These are phyloP conservation scores for Striga hermonthica DNA, from an alignment of 305 asterid genomes.

Conservation along the genomic window DNA sequence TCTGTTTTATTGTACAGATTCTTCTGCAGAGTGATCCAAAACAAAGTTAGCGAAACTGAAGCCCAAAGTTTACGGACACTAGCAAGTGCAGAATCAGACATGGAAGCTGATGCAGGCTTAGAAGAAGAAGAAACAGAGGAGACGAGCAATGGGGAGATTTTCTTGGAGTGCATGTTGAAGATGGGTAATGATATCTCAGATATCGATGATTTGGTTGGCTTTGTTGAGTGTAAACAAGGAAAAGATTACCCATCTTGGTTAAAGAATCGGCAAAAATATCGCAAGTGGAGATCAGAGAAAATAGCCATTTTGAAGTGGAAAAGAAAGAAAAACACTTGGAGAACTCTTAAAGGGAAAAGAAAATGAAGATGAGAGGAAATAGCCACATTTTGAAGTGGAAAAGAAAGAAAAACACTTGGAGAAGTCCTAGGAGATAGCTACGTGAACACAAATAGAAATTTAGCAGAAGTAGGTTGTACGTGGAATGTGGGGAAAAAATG, in stretches of 20 bases:
- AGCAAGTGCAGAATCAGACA: constrained; percentile 27
- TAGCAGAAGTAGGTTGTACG: too few species aligned
- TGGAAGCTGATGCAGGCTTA: constrained; percentile 35
- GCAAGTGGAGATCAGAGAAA: constrained; percentile 57
- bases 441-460: too few species aligned
- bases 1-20: constrained; percentile 25
- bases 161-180: constrained; percentile 45
- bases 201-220: constrained; percentile 57
- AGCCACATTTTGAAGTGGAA: too few species aligned
- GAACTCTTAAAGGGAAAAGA: constrained; percentile 27
- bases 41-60: constrained; percentile 28
- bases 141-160: constrained; percentile 61
- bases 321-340: constrained; percentile 60
- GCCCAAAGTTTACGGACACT: constrained; percentile 31
- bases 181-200: constrained; percentile 26
- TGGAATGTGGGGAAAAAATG: too few species aligned
- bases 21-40: constrained; percentile 35
- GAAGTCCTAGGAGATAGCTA: too few species aligned
- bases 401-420: too few species aligned
- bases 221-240: constrained; percentile 64
- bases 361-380: neutral
- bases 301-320: constrained; percentile 66
- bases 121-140: constrained; percentile 57
- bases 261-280: constrained; percentile 51
- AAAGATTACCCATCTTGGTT: constrained; percentile 73